phyloP scores from a whole-genome alignment of 2,329 filamentous ascomycete species.

The Penicillium occitanis region DNA sequence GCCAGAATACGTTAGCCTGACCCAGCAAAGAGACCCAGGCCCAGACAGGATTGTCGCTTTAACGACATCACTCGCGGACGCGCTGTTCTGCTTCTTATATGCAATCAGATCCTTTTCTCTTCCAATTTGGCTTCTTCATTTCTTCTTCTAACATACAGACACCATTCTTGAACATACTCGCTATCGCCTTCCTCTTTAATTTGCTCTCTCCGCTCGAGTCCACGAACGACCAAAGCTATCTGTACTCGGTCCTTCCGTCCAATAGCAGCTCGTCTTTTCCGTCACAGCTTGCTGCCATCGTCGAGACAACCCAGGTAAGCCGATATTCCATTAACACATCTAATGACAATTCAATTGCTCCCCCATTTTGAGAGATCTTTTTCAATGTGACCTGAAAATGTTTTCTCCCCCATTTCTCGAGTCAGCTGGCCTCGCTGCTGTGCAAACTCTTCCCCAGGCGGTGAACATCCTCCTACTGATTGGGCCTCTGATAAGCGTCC shows the following conservation, averaged over 20 bases:
- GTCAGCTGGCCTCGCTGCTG: slow-evolving; percentile 16
- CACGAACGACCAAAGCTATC: background rate
- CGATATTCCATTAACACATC: background rate
- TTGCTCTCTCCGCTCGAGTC: background rate
- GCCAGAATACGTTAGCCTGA: background rate
- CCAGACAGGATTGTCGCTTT: slow-evolving; percentile 11
- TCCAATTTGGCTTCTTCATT: background rate
- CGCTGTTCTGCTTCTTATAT: background rate
- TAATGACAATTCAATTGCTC: background rate
- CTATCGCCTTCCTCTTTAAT: background rate
- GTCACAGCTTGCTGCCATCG: background rate
- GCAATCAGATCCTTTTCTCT: background rate
- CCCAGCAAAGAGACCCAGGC: background rate
- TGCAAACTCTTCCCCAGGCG: slow-evolving; percentile 18
- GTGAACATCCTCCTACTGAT: slow-evolving; percentile 15
- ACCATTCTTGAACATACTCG: background rate
- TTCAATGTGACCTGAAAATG: background rate
- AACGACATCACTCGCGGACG: background rate
- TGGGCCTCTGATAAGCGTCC: slow-evolving; percentile 18
- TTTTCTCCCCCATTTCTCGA: background rate
- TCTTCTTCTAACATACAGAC: background rate
- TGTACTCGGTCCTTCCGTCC: slow-evolving; percentile 10
- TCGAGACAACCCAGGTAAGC: slow-evolving; percentile 5
- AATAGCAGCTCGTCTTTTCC: slow-evolving; percentile 6
- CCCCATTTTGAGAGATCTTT: background rate